Base-by-base conservation (phyloP, 2,329 filamentous ascomycete species). In the Massarina eburnea region DNA sequence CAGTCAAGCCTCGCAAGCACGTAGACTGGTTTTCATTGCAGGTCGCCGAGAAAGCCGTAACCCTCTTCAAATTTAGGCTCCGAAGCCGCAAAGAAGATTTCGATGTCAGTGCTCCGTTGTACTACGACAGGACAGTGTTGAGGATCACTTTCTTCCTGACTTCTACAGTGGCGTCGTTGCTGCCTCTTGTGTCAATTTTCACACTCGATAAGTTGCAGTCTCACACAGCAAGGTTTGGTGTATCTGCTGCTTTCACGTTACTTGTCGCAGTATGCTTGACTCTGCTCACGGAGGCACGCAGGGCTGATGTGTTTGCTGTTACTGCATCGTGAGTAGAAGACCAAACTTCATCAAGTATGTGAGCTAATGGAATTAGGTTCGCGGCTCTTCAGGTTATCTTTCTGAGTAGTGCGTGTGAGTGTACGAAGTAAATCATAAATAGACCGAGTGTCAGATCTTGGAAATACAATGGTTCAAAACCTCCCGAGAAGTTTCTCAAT, bases 281-380 rank as follows among this genome's bases (percentile, higher is more conserved):
- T 3, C 34, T 35, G 1, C 46, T 62, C 9, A 57, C 60, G 1
- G 41, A 58, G 7, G 62, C 59, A 1, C 63, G 49, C 24, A 50
- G 59, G 5, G 40, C 47, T 3, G 57, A 64, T 19, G 41, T 61
- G 1, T 66, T 66, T 41, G 54, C 59, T 14, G 47, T 64, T 10
- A 59, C 56, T 4, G 53, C 59, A 22, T 57, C 57, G 60, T 66
- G 53, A 43, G 60, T 51, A 10, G 26, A 39, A 18, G 20, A 24
- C 20, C 34, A n/a, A 14, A 15, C 18, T 36, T 3, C 20, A 27
- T 39, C 21, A 19, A 19, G 9, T 17, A 19, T 29, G 18, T 1
- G 6, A 27, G 30, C 27, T 49, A 17, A 43, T 20, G 5, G 20
- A 19, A 8, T n/a, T 24, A 45, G 49, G 1, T 47, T 46, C 22